Evolutionary conservation across 2,329 filamentous ascomycete species (phyloP), one percentile per base, ranked within the genome.

Genomic region (Hypoxylon sp.): DNA sequence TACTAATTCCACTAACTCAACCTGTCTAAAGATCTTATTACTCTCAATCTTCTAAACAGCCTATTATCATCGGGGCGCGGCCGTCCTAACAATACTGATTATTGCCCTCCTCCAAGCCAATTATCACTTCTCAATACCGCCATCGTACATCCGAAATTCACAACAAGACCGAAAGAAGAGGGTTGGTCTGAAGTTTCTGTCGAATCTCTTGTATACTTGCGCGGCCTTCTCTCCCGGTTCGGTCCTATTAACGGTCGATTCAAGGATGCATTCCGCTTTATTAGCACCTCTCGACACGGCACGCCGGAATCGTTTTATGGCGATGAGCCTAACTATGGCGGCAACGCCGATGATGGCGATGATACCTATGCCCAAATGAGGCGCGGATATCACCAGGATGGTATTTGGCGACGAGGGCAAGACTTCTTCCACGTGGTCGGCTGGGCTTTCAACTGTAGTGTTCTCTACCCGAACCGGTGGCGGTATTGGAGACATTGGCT

Each of bases 391-490:
- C 89, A 90, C 1, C 86, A 87, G 53, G 81, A 88, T 45, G 90
- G 91, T 29, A 68, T 97, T 1, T 97, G 92, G 88, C 81, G 81
- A 14, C 86, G 87, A n/a, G 92, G 91, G 0, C 89, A 92, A 65
- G 93, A 97, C 75, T 96, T 98, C 73, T 99, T 96, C 93, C 87
- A 89, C 43, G 87, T 92, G 0, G 85, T 96, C 0, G 96, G 95
- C 2, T 98, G 96, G 96, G 91, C 92, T 0, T 94, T 98, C 77
- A 96, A 95, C 75, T 98, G 95, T 80, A 94, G 93, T 54, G 85
- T 91, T 1, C 78, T 86, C 30, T 84, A 95, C 71, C 88, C 88
- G 1, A 84, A 86, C 41, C 86, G 95, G 19, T 98, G 96, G 95
- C 85, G 84, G 52, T 86, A 89, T 74, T 98, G 94, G 94, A 88